These are phyloP conservation scores for Lignosus rhinocerotis DNA, from an alignment of 1,284 basidiomycete genomes.

Conservation along the genomic window DNA sequence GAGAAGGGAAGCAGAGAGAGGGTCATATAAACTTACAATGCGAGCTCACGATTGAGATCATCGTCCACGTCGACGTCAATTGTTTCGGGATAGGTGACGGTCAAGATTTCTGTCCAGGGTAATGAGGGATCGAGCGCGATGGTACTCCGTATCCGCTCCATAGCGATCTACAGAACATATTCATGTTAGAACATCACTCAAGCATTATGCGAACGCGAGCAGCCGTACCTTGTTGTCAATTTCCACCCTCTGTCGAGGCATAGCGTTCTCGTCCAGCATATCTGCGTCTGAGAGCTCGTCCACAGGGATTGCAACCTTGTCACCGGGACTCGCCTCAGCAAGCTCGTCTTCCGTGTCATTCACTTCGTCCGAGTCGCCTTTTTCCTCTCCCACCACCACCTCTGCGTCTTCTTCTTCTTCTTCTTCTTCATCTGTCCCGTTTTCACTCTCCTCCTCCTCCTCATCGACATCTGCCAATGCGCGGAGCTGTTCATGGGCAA, in stretches of 20 bases:
- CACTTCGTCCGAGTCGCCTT: constrained; percentile 30
- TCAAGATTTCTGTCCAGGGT: constrained; percentile 86
- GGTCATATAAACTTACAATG: constrained; percentile 68
- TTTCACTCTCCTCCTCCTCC: too few species aligned
- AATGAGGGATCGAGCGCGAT: constrained; percentile 77
- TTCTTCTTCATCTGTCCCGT: constrained; percentile 38
- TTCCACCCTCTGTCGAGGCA: constrained; percentile 80
- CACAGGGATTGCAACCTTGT: constrained; percentile 49
- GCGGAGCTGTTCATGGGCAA: constrained; percentile 53
- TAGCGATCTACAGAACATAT: constrained; percentile 59
- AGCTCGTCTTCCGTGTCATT: constrained; percentile 32
- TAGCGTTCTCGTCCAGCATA: constrained; percentile 73
- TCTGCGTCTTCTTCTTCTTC: constrained; percentile 33
- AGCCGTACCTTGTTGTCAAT: constrained; percentile 75
- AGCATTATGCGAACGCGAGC: not conserved
- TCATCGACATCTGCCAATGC: constrained; percentile 40
- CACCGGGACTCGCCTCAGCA: constrained; percentile 30
- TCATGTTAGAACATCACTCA: not conserved
- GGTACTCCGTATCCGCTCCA: constrained; percentile 77
- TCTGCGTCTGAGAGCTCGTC: constrained; percentile 61
- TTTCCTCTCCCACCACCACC: constrained; percentile 32
- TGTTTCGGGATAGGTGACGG: constrained; percentile 70
- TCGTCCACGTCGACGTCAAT: constrained; percentile 83
- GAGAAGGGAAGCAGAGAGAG: constrained; percentile 16
- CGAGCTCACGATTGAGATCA: constrained; percentile 91